Base-by-base conservation (phyloP, 2,329 filamentous ascomycete genomes). In the Dothideomycetes sp. region DNA sequence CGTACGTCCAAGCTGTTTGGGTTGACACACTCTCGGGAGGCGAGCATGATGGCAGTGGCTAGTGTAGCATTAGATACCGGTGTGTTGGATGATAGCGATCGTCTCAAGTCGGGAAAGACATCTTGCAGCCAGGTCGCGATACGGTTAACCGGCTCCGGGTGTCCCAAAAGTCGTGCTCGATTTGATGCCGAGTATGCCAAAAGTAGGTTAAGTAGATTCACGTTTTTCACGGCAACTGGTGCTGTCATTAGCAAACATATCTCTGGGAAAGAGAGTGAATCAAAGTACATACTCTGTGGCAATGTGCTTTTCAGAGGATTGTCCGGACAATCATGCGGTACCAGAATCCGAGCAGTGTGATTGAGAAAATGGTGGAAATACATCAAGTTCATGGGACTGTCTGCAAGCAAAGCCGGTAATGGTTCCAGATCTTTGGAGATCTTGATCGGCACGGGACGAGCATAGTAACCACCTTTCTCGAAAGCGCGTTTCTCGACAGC, bases 131-230 rank as follows among this genome's bases (percentile, higher is more conserved):
- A 91, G 27, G 76, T 68, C 2, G 84, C 84, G 48, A 93, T 91
- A 16, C 85, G 76, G 54, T 80, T 82, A 5, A 72, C 73, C 5
- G 85, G 85, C 55, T 89, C 84, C 0, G 73, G 71, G 47, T 89
- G 82, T 22, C 74, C 73, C 15, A 91, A 66, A 22, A 89, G 73
- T 31, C 81, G 76, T 8, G 85, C 82, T 42, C 84, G 76, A 57
- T 93, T 85, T 19, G 80, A 84, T n/a, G 85, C 85, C 51, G 83
- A 86, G 58, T 87, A 93, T 15, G 85, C 81, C 17, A 93, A 70
- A 33, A 91, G 67, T 22, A 93, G 66, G 49, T 84, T 83, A 38
- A 93, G 69, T 1, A 93, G 71, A 52, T 86, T 81, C 37, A 76
- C 71, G 49, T 83, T 78, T 44, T 69, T 69, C 17, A 84, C 66